Evolutionary conservation across 192 early-diverging fungal genomes (phyloP), one percentile per base, ranked within the genome.

Genomic region (Podila minutissima): DNA sequence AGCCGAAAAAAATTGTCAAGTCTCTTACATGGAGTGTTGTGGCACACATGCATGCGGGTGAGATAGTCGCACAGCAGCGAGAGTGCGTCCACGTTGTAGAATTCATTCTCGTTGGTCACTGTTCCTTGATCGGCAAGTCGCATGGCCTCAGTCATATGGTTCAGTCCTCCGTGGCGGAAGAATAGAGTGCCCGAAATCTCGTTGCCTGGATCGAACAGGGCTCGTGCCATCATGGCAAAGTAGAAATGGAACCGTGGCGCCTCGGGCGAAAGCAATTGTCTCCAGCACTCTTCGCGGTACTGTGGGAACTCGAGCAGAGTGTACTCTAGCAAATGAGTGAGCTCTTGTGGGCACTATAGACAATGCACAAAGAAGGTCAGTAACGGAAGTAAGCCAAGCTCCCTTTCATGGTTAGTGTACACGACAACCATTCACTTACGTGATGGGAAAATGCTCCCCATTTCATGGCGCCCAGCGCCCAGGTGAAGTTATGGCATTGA

Each of bases 401-500:
- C 29, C 29, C 29, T 29, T 29, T 29, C 20, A 10, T 0, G 19
- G 38, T 0, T 28, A 9, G 20, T 28, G 2, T 20, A 33, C 35
- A 10, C 0, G 24, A 19, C 7, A 20, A 26, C 24, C 3, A 62
- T 35, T 22, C 0, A 67, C 63, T 57, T 72, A 83, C 82, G 31
- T 83, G 74, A 17, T 69, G 59, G 11, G 38, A 53, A 46, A 83
- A 83, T 20, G 46, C 62, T 13, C 82, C 82, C 82, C 82, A 83
- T 28, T 73, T 75, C 82, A 83, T 83, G 4, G 82, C 65, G 1
- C 66, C 65, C n/a, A 76, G 20, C 13, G 82, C 82, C 82, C 82
- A 83, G 0, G 66, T 58, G 26, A 65, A 83, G 64, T 83, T 83
- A 32, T 76, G 69, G 33, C 69, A 75, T 8, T 63, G 65, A 19